Conservation (phyloP, 192 early-diverging fungal species). For the Entophlyctis luteolus region DNA sequence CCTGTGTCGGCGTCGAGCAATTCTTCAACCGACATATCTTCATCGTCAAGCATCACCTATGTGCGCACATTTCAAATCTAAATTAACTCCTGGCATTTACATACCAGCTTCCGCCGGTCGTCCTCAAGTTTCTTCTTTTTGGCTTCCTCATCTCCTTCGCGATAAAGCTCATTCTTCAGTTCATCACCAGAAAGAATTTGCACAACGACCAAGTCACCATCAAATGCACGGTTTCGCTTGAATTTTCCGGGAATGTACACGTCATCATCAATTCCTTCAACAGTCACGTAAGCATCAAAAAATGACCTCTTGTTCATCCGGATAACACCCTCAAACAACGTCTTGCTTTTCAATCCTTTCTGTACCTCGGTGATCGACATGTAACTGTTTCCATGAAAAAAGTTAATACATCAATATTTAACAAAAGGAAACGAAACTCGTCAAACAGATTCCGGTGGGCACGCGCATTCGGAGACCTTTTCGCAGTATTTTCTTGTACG, state of each 20-base stretch:
- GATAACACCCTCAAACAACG: constrained; percentile 68
- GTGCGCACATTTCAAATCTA: constrained; percentile 50
- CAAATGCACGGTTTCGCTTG: constrained; percentile 77
- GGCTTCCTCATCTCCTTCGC: constrained; percentile 45
- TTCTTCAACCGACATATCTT: constrained; percentile 3
- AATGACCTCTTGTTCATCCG: constrained; percentile 83
- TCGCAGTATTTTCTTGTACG: too few species aligned
- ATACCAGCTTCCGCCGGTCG: constrained; percentile 40
- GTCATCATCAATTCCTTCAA: constrained; percentile 61
- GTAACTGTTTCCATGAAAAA: constrained; percentile 23
- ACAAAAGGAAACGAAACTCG: too few species aligned
- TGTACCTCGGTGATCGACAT: constrained; percentile 26
- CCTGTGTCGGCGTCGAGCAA: background rate
- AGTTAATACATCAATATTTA: too few species aligned
- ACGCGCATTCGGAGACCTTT: too few species aligned
- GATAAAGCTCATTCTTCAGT: constrained; percentile 50
- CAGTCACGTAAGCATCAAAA: constrained; percentile 82
- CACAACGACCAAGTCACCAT: constrained; percentile 80
- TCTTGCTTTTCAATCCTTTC: constrained; percentile 22
- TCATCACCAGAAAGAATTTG: constrained; percentile 67
- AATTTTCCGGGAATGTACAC: constrained; percentile 73
- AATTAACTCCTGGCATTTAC: constrained; percentile 46
- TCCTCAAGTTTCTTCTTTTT: constrained; percentile 31
- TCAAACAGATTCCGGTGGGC: too few species aligned
- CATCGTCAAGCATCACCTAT: constrained; percentile 32